Percentiles rank a stretch among this genome's conserved stretches.
Conservation (phyloP, 2,329 filamentous ascomycete species). For the Fusarium lyarnte region DNA sequence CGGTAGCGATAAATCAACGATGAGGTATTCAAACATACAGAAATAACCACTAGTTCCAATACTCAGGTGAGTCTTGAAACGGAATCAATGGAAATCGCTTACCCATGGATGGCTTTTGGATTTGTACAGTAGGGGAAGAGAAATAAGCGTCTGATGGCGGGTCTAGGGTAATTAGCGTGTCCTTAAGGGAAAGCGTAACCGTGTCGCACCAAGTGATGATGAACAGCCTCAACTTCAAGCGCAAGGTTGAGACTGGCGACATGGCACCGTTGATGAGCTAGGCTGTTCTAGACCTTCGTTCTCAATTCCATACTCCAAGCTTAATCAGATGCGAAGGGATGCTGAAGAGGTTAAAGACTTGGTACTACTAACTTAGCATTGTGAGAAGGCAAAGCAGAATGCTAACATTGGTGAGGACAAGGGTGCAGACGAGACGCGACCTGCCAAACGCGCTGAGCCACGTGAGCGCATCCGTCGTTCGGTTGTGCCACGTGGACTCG, state of each 20-base stretch:
- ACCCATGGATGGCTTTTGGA: background rate
- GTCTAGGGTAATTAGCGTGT: background rate
- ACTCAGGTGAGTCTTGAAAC: too few species aligned
- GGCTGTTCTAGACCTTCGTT: fast-evolving
- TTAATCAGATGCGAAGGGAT: fast-evolving
- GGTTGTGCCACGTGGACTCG: background rate
- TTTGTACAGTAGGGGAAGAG: fast-evolving
- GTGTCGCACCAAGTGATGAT: background rate
- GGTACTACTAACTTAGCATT: fast-evolving
- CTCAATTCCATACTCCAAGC: background rate
- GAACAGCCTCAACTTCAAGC: background rate
- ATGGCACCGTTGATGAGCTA: fast-evolving
- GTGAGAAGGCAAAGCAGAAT: fast-evolving
- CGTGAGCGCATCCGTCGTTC: background rate
- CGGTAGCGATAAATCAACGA: too few species aligned
- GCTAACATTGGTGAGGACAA: fast-evolving
- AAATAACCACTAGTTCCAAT: too few species aligned
- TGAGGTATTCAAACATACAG: too few species aligned
- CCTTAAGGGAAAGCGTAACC: background rate
- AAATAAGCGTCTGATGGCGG: background rate
- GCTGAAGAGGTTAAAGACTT: fast-evolving
- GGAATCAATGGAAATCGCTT: fast-evolving
- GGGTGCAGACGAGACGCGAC: background rate
- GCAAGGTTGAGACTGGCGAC: too few species aligned
- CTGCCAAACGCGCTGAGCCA: background rate